phyloP scores from a whole-genome alignment of 768 basidiomycete species.

The Boletus subparvulus region DNA sequence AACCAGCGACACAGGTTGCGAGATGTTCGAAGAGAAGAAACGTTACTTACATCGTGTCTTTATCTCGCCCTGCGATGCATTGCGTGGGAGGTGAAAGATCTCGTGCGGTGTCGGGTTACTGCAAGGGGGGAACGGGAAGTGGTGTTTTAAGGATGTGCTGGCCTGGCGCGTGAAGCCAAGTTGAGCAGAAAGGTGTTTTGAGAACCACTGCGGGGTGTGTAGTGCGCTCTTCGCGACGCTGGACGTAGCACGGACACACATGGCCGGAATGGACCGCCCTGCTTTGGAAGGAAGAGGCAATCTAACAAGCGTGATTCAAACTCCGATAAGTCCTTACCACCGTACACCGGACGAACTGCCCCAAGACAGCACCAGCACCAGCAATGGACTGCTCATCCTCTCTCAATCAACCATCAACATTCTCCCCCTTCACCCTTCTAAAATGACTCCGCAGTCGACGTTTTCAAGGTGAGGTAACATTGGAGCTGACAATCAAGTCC shows the following conservation, averaged over 20 bases:
- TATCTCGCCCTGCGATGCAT: constrained; percentile 58
- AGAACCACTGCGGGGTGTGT: neutral
- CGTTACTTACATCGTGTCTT: constrained; percentile 60
- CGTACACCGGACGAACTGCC: too few relatives aligned
- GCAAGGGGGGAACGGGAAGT: constrained; percentile 52
- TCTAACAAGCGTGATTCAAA: too few relatives aligned
- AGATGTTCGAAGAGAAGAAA: neutral
- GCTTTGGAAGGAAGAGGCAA: too few relatives aligned
- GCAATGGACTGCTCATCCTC: too few relatives aligned
- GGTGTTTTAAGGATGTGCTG: constrained; percentile 12
- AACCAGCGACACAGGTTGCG: neutral
- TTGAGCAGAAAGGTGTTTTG: neutral
- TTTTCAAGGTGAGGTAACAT: too few relatives aligned
- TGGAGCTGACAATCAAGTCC: too few relatives aligned
- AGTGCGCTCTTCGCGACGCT: neutral
- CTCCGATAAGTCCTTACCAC: too few relatives aligned
- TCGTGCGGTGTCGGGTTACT: constrained; percentile 62
- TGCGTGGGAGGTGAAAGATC: constrained; percentile 64
- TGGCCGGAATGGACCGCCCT: constrained; percentile 2
- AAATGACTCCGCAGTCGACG: too few relatives aligned
- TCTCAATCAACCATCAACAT: too few relatives aligned
- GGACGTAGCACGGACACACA: neutral
- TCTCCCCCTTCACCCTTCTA: too few relatives aligned
- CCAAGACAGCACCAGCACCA: too few relatives aligned
- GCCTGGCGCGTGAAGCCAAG: constrained; percentile 1